Evolutionary conservation across 108 stramenopile genomes (phyloP), one percentile per base, ranked within the genome.

Genomic region (Poteriospumella lacustris): DNA sequence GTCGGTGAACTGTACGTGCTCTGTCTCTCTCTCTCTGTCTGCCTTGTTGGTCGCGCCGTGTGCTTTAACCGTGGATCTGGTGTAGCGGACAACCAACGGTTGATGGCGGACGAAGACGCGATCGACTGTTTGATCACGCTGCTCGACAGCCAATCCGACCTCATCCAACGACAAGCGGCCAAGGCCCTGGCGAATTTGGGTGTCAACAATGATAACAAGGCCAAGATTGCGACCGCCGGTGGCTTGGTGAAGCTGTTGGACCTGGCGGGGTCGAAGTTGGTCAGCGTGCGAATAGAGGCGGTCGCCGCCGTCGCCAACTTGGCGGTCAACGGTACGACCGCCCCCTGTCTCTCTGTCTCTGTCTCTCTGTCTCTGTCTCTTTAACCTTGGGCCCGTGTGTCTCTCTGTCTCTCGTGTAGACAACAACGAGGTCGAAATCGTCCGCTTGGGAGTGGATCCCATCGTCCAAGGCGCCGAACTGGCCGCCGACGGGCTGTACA

Each of bases 131-230:
- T 89, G 12, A 79, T 89, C 19, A 36, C 31, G 2, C 76, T 89
- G 42, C 62, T 89, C 5, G 58, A 62, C 19, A 67, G 68, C 5
- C 44, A 76, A 24, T 47, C 62, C 42, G 70, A 73, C 3, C 41
- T 73, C n/a, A 75, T 87, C 0, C 85, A 87, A 52, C 62, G 87
- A 1, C 88, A 89, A 58, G 84, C 86, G 9, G 60, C 86, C 43
- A 89, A 89, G 68, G 86, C 87, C 1, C 44, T 89, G 2, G 89
- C 89, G 1, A 89, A 89, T 41, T 70, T 89, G 0, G 88, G 86
- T 33, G 89, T 89, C 19, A 81, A 89, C 59, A 33, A 68, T 1
- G 40, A 39, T 1, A 89, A 89, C 80, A 89, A 89, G 72, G 58
- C 44, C 15, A 5, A 40, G 33, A 87, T 89, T 56, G 83, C 82